phyloP scores from a whole-genome alignment of 495 filamentous ascomycete species.

The Xylaria nigripes region DNA sequence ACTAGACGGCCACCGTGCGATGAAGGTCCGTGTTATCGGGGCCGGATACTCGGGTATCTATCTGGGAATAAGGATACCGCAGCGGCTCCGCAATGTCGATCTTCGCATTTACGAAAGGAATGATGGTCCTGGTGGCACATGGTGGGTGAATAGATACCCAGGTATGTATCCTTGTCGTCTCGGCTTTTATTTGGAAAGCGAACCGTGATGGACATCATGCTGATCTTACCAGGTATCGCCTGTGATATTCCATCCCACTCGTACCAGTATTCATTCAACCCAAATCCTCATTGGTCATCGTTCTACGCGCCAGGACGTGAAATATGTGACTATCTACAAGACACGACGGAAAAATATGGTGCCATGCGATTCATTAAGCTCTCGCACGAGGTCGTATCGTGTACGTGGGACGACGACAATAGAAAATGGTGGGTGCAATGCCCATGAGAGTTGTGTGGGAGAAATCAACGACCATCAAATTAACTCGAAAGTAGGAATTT shows the following conservation, averaged over 20 bases:
- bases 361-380: slow-evolving; percentile 42
- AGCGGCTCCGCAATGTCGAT: slow-evolving; percentile 35
- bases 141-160: slow-evolving; percentile 40
- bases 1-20: slow-evolving; percentile 38
- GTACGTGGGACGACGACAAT: slow-evolving; percentile 46
- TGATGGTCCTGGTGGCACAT: slow-evolving; percentile 35
- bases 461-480: not conserved
- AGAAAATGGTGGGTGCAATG: slow-evolving; percentile 60
- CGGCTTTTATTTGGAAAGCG: not conserved
- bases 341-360: slow-evolving; percentile 51
- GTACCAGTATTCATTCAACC: slow-evolving; percentile 62
- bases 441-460: no score
- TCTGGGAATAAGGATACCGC: slow-evolving; percentile 31
- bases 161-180: slow-evolving; percentile 19
- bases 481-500: slow-evolving; percentile 12
- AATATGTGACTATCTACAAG: slow-evolving; percentile 51
- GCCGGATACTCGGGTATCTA: slow-evolving; percentile 45
- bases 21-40: slow-evolving; percentile 42
- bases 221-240: slow-evolving; percentile 25
- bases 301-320: slow-evolving; percentile 59
- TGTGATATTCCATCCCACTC: slow-evolving; percentile 43
- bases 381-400: slow-evolving; percentile 29
- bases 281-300: slow-evolving; percentile 54
- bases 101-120: slow-evolving; percentile 39
- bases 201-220: not conserved